Conservation (phyloP, 805 yeast genomes). For the Starmerella riodocensis region DNA sequence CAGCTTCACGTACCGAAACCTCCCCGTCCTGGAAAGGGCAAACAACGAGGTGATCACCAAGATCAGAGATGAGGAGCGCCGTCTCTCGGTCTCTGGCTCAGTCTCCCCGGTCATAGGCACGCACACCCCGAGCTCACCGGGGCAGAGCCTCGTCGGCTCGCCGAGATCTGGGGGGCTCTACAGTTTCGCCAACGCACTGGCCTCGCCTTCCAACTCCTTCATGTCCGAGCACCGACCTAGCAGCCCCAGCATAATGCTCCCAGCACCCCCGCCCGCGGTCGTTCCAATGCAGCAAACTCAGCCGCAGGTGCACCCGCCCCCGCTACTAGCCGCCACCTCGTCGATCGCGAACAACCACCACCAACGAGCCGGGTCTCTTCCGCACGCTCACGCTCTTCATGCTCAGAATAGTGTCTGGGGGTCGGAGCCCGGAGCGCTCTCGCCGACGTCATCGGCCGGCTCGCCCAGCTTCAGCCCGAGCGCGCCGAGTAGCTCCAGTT, state of each 20-base stretch:
- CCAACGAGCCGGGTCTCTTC: too few species aligned
- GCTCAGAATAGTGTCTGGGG: not conserved
- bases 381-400: too few species aligned
- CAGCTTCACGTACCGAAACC: slow-evolving; percentile 75
- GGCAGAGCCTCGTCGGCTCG: slow-evolving; percentile 2
- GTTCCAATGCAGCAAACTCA: not conserved
- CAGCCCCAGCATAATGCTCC: slow-evolving; percentile 6
- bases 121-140: slow-evolving; percentile 24
- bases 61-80: slow-evolving; percentile 51
- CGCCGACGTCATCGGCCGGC: not conserved
- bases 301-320: not conserved
- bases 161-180: not conserved
- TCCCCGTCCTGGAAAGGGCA: slow-evolving; percentile 82
- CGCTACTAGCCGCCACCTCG: not conserved
- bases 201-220: not conserved
- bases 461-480: not conserved
- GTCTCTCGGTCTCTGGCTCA: slow-evolving; percentile 35
- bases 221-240: not conserved
- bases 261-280: slow-evolving; percentile 4
- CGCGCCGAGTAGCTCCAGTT: not conserved
- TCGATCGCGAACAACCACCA: too few species aligned
- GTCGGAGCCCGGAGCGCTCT: not conserved
- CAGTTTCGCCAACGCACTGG: not conserved
- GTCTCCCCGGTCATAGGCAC: slow-evolving; percentile 19
- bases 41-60: slow-evolving; percentile 85